Base-by-base conservation (phyloP, 140 eudicot species). In the Bidens hawaiensis region DNA sequence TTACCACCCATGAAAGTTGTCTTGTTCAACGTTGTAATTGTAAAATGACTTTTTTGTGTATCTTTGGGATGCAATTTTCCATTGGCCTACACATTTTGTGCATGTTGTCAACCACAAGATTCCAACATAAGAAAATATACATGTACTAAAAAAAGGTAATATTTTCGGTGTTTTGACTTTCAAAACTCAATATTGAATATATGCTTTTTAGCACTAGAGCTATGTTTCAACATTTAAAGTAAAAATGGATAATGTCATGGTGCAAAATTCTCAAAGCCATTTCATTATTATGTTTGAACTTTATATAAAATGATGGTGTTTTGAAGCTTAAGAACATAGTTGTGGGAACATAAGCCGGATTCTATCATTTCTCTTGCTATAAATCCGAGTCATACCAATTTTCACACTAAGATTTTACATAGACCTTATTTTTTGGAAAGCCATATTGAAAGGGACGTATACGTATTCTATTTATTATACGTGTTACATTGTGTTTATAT, bases 91-190 rank as follows among this genome's bases (percentile, higher is more conserved):
- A 12, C 26, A 23, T 34, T 53, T 68, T 55, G 59, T 55, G 74
- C 65, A 59, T 18, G 19, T 68, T 58, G 60, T 69, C 75, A 69
- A 69, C 74, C 58, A 46, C 41, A 69, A 43, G 75, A 69, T 69
- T 59, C 60, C 40, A 69, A 30, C 60, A 58, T 46, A 22, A 31
- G 53, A 45, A 46, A 26, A 41, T 12, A 4, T 52, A 27, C n/a
- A 7, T 9, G 45, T 19, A 14, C 24, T 10, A 38, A 63, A 50
- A 26, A 69, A 28, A 46, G 59, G 67, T 49, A 23, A 69, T 45
- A 46, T 19, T 46, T 69, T 43, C 67, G 28, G 67, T 69, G 46
- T n/a, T 45, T 58, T 58, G 75, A 69, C 75, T 46, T 58, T 46
- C 41, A 69, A 65, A 69, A 22, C 4, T 52, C 49, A 31, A 30